Conservation (phyloP, 2,329 filamentous ascomycete genomes). For the Arthrobotrys sinensis region DNA sequence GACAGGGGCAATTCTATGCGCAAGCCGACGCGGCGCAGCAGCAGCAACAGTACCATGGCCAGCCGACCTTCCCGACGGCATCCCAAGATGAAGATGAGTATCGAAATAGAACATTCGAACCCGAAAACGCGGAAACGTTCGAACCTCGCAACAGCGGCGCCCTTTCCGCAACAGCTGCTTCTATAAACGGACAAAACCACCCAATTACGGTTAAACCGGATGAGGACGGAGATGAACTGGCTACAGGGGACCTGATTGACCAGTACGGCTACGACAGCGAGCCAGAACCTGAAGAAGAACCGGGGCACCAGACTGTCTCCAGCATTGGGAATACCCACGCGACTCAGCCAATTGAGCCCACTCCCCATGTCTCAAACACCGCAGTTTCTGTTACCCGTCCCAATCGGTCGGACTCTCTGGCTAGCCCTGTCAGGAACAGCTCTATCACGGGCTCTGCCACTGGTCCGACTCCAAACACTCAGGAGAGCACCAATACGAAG, state of each 20-base stretch:
- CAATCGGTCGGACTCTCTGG: constrained; percentile 48
- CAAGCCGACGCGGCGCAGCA: constrained; percentile 51
- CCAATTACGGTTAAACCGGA: constrained; percentile 58
- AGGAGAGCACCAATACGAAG: constrained; percentile 57
- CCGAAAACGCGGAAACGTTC: constrained; percentile 41
- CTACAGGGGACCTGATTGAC: constrained; percentile 56
- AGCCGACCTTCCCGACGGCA: constrained; percentile 39
- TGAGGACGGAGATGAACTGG: constrained; percentile 57
- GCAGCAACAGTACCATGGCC: constrained; percentile 4
- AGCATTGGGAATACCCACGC: constrained; percentile 41
- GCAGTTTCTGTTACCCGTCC: constrained; percentile 53
- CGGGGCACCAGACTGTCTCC: constrained; percentile 5
- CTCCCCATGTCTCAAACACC: constrained; percentile 33
- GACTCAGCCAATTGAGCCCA: constrained; percentile 30
- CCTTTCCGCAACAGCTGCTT: constrained; percentile 34
- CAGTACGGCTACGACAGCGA: constrained; percentile 57
- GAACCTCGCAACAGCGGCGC: constrained; percentile 5
- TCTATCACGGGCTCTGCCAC: constrained; percentile 6
- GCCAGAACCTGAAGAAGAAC: constrained; percentile 11
- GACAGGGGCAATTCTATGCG: constrained; percentile 34
- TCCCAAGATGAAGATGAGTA: constrained; percentile 29
- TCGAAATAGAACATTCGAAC: constrained; percentile 48
- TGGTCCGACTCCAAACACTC: constrained; percentile 35
- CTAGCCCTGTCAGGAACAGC: constrained; percentile 47
- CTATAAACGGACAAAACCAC: constrained; percentile 43